Evolutionary conservation across 129 eudicot species (phyloP).

Genomic region (Gnaphalium uliginosum): DNA sequence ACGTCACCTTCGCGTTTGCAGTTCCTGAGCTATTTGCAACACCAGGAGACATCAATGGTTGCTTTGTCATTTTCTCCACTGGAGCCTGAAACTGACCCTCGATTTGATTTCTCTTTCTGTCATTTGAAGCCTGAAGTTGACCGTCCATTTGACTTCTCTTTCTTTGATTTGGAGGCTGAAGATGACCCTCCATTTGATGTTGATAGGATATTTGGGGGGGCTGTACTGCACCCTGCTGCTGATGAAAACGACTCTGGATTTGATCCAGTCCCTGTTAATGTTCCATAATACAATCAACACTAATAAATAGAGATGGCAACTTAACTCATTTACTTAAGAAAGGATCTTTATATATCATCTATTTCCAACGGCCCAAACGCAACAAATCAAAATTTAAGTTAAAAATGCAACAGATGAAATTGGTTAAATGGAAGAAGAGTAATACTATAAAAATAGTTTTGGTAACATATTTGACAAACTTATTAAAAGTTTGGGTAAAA

Average conservation of each 20-base stretch:
- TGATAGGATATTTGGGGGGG: slow-evolving; percentile 37
- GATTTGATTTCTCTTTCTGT: slow-evolving; percentile 33
- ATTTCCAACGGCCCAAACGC: neutral
- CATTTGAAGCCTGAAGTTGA: slow-evolving; percentile 35
- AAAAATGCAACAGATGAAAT: neutral
- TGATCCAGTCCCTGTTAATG: slow-evolving; percentile 48
- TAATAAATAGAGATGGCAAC: neutral
- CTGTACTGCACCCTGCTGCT: slow-evolving; percentile 45
- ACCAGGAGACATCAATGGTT: slow-evolving; percentile 35
- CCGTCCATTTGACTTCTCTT: slow-evolving; percentile 44
- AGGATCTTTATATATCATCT: neutral
- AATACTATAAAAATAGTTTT: too few relatives aligned
- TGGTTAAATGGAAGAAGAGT: neutral
- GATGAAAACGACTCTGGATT: slow-evolving; percentile 42
- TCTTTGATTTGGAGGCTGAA: slow-evolving; percentile 17
- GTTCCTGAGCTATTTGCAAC: slow-evolving; percentile 43
- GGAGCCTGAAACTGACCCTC: slow-evolving; percentile 29
- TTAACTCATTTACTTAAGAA: neutral
- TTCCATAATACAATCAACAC: slow-evolving; percentile 22
- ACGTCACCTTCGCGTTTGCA: slow-evolving; percentile 40
- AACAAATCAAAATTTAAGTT: neutral
- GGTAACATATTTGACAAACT: neutral
- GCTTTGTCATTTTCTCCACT: slow-evolving; percentile 44
- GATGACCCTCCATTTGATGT: slow-evolving; percentile 33
- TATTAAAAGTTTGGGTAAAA: neutral